Percentiles rank a stretch among this genome's conserved stretches.
phyloP scores from a whole-genome alignment of 768 basidiomycete genomes.

The Lactarius hengduanensis region DNA sequence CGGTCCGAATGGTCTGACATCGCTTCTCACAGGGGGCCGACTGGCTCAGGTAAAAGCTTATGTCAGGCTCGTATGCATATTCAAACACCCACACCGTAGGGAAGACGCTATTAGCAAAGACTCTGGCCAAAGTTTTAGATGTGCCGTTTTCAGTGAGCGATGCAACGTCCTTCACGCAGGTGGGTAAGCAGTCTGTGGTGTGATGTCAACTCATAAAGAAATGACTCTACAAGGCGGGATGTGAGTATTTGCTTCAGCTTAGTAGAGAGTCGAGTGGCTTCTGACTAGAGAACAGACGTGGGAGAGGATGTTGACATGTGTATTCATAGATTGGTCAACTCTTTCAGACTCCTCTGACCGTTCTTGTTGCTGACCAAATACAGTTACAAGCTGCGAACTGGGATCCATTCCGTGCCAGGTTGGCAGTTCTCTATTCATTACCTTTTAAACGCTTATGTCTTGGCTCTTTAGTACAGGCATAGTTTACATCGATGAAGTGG shows the following conservation, averaged over 20 bases:
- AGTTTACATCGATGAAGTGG: slow-evolving; percentile 94
- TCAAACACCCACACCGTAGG: slow-evolving; percentile 43
- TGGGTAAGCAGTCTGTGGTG: slow-evolving; percentile 33
- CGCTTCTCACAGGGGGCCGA: slow-evolving; percentile 59
- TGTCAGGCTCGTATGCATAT: slow-evolving; percentile 8
- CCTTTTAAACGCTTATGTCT: slow-evolving; percentile 15
- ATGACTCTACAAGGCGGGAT: slow-evolving; percentile 56
- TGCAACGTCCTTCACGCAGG: slow-evolving; percentile 93
- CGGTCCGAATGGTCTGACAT: background rate
- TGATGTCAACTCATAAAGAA: slow-evolving; percentile 12
- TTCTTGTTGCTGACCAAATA: slow-evolving; percentile 6
- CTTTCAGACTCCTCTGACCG: slow-evolving; percentile 3
- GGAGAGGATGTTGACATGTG: slow-evolving; percentile 96
- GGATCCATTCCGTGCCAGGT: slow-evolving; percentile 86
- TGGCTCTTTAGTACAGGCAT: slow-evolving; percentile 71
- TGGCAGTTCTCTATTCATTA: slow-evolving; percentile 10
- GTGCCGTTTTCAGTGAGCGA: slow-evolving; percentile 94
- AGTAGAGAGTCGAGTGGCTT: background rate
- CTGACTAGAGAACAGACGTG: slow-evolving; percentile 56
- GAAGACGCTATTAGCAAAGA: slow-evolving; percentile 88
- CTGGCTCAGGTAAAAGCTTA: slow-evolving; percentile 65
- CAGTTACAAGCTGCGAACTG: slow-evolving; percentile 89
- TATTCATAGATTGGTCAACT: slow-evolving; percentile 72
- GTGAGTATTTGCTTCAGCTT: slow-evolving; percentile 42
- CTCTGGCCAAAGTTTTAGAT: slow-evolving; percentile 86